phyloP scores from a whole-genome alignment of 2,329 filamentous ascomycete species.

The Fusarium aywerte region DNA sequence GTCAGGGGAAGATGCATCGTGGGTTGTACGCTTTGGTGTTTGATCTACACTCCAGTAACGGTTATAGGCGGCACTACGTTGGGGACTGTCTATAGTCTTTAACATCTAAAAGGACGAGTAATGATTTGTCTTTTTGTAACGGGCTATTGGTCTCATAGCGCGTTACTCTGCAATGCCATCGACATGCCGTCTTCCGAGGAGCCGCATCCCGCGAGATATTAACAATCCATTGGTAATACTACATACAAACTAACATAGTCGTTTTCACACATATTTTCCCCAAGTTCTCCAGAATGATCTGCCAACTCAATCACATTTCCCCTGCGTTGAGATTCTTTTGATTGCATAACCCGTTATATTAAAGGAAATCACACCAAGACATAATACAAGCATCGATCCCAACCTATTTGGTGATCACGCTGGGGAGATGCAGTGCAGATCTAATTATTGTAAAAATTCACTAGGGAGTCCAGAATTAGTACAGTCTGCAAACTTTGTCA shows the following conservation, averaged over 20 bases:
- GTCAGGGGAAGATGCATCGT: neutral
- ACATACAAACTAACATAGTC: neutral
- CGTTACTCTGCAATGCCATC: slow-evolving; percentile 6
- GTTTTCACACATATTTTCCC: slow-evolving; percentile 11
- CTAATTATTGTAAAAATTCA: too few relatives aligned
- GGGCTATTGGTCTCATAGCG: neutral
- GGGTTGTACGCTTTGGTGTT: neutral
- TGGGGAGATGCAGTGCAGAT: too few relatives aligned
- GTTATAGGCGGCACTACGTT: neutral
- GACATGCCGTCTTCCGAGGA: neutral
- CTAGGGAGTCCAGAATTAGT: too few relatives aligned
- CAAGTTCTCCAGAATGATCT: slow-evolving; percentile 28
- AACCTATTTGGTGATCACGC: too few relatives aligned
- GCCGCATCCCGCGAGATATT: neutral
- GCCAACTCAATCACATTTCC: slow-evolving; percentile 2
- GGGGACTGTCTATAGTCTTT: too few relatives aligned
- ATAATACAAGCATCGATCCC: too few relatives aligned
- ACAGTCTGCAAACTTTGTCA: too few relatives aligned
- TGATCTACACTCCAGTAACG: neutral
- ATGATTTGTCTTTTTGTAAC: neutral
- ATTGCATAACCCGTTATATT: neutral
- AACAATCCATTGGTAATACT: neutral
- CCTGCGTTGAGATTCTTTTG: neutral
- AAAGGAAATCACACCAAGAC: too few relatives aligned
- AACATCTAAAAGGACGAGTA: too few relatives aligned